A percentile compares a stretch with the other conserved stretches of the same genome.
Conservation (phyloP, 1,284 basidiomycete species). For the Tylopilus sp. region DNA sequence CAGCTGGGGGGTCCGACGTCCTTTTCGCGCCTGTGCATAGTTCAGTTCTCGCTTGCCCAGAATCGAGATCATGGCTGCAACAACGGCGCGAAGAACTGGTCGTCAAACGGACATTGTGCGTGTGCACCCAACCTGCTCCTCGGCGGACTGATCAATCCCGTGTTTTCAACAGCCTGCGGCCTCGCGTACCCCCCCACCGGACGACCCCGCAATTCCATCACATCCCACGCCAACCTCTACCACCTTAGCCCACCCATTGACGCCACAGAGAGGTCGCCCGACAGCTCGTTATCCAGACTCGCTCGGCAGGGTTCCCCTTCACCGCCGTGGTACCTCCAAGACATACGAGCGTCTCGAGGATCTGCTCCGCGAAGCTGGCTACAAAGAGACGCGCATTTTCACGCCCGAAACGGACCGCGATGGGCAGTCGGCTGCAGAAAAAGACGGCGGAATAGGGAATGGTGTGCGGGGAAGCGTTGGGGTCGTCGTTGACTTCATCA, state of each 20-base stretch:
- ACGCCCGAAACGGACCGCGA: conserved; percentile 74
- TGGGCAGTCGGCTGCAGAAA: conserved; percentile 33
- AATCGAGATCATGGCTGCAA: conserved; percentile 19
- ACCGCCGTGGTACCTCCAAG: conserved; percentile 71
- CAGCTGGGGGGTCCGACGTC: conserved; percentile 7
- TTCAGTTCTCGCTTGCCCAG: not conserved
- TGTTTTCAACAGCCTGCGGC: conserved; percentile 12
- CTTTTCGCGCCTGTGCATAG: not conserved
- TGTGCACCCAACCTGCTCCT: not conserved
- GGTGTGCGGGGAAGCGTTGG: conserved; percentile 44
- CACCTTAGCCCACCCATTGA: conserved; percentile 29
- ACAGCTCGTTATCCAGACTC: conserved; percentile 53
- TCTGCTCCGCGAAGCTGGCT: conserved; percentile 79
- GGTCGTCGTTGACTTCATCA: conserved; percentile 58
- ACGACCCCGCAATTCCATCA: conserved; percentile 11
- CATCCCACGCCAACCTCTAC: conserved; percentile 14
- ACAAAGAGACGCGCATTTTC: conserved; percentile 85
- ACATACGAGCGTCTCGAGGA: conserved; percentile 82
- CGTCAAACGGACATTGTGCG: conserved; percentile 22
- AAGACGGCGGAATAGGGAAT: conserved; percentile 25
- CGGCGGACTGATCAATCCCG: conserved; percentile 14
- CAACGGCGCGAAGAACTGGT: conserved; percentile 10
- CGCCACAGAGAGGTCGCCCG: conserved; percentile 40
- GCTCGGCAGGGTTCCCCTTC: conserved; percentile 64
- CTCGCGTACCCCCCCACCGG: conserved; percentile 8